Conservation (phyloP, 139 green algal genomes). For the Volvox reticuliferus region DNA sequence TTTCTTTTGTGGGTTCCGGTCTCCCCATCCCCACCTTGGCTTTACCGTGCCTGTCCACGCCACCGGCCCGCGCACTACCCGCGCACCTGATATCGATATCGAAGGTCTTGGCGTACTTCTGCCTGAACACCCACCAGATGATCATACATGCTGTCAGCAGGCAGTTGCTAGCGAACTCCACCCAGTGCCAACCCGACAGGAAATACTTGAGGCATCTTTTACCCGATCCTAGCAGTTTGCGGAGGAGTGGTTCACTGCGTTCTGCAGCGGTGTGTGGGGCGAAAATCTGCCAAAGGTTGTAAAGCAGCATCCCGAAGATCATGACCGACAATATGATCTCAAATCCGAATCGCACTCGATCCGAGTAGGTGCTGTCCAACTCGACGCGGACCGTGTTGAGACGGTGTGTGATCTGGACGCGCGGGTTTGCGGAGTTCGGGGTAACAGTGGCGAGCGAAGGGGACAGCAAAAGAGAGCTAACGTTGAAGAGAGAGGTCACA, state of each 20-base stretch:
- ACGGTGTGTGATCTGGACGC: conserved; percentile 68
- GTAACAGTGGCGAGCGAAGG: too few relatives aligned
- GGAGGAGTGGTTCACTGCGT: too few relatives aligned
- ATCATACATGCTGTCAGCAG: conserved; percentile 73
- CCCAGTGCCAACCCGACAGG: conserved; percentile 74
- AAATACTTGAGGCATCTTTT: conserved; percentile 62
- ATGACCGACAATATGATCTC: conserved; percentile 78
- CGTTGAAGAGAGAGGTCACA: too few relatives aligned
- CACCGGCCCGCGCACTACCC: not conserved
- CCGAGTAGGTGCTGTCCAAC: conserved; percentile 71
- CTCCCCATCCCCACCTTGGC: too few relatives aligned
- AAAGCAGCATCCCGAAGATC: conserved; percentile 62
- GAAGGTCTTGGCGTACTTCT: conserved; percentile 66
- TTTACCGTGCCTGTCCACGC: too few relatives aligned
- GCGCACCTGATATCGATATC: conserved; percentile 66
- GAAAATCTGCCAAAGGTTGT: conserved; percentile 37
- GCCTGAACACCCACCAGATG: conserved; percentile 76
- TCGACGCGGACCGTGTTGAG: conserved; percentile 83
- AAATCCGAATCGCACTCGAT: conserved; percentile 73
- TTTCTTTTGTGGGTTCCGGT: too few relatives aligned
- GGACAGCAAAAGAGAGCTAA: too few relatives aligned
- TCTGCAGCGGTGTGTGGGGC: not conserved
- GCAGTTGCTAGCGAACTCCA: conserved; percentile 78
- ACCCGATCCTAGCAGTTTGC: not conserved
- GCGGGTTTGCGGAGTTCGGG: too few relatives aligned